Base-by-base conservation (phyloP, 1,284 basidiomycete genomes). In the Pisolithus thermaeus region DNA sequence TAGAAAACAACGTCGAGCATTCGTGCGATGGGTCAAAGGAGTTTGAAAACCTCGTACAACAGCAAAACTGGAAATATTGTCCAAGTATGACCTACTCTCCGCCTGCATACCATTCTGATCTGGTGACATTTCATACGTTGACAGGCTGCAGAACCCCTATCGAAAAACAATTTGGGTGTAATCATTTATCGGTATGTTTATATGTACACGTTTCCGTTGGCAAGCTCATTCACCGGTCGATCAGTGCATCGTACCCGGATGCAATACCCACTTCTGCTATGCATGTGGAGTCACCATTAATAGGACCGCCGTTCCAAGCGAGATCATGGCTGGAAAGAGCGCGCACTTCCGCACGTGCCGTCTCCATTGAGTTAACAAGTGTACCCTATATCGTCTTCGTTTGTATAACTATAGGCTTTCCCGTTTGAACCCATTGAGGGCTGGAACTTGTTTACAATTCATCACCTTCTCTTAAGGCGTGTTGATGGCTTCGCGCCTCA, bases 201-300 rank as follows among this genome's bases (percentile, higher is more conserved):
- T 18, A 45, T 38, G 47, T 25, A 11, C 7, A 18, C 39, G 30
- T 20, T 25, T 4, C 28, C 23, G 7, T 25, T 18, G 30, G 22
- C 43, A 36, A 40, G 35, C 36, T 20, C 27, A 3, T 22, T 11
- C 27, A 22, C 39, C 30, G 30, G 18, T 23, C 44, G 25, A 46
- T 37, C 22, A 84, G 81, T 84, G 82, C 58, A 66, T 72, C 40
- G 63, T 78, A 1, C 80, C 79, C 0, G 77, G 76, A 7, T 84
- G 81, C 56, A 83, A 83, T 59, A 76, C 73, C 4, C 81, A 84
- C 56, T 84, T 83, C 59, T 84, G 82, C 56, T 84, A 83, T 56
- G 54, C 64, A 11, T 84, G 82, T 55, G 81, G 80, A 2, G 60
- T 65, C 18, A 59, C 64, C 12, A 82, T 84, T 54, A 72, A 79